These are phyloP conservation scores for Lycium ferocissimum DNA, from an alignment of 257 asterid genomes.

Conservation along the genomic window DNA sequence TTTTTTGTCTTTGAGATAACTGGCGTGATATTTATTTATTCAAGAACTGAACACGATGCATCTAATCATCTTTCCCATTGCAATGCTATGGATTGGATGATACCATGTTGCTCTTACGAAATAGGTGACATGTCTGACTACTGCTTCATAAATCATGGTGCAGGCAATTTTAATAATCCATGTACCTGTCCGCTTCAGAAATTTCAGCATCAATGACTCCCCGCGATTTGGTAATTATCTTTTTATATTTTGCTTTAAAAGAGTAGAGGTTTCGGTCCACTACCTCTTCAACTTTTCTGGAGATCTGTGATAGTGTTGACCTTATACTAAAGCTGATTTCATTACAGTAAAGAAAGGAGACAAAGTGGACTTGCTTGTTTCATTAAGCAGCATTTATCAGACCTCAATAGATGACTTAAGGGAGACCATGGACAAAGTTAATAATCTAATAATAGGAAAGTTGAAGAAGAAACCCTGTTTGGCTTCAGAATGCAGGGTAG, in stretches of 20 bases:
- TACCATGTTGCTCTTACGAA: neutral
- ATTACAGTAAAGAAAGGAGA: conserved; percentile 77
- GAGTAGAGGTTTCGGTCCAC: neutral
- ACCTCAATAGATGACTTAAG: conserved; percentile 84
- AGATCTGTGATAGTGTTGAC: neutral
- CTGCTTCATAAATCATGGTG: conserved; percentile 38
- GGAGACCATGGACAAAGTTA: conserved; percentile 69
- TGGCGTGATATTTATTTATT: neutral
- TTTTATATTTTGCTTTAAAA: conserved; percentile 6
- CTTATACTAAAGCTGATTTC: conserved; percentile 28
- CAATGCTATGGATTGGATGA: conserved; percentile 5
- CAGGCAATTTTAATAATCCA: conserved; percentile 92
- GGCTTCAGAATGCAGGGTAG: conserved; percentile 66
- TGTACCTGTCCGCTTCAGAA: conserved; percentile 73
- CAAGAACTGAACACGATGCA: neutral
- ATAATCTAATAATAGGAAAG: conserved; percentile 61
- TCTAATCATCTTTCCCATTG: neutral
- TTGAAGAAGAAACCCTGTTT: conserved; percentile 61
- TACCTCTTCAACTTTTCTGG: conserved; percentile 25
- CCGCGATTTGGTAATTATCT: conserved; percentile 66
- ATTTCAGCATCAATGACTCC: conserved; percentile 64
- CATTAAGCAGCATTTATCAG: conserved; percentile 76
- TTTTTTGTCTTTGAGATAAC: neutral
- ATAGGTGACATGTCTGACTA: conserved; percentile 26
- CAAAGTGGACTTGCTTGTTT: conserved; percentile 75